Evolutionary conservation across 345 rosid species (phyloP).

Genomic region (sweet orange (Citrus sinensis)): DNA sequence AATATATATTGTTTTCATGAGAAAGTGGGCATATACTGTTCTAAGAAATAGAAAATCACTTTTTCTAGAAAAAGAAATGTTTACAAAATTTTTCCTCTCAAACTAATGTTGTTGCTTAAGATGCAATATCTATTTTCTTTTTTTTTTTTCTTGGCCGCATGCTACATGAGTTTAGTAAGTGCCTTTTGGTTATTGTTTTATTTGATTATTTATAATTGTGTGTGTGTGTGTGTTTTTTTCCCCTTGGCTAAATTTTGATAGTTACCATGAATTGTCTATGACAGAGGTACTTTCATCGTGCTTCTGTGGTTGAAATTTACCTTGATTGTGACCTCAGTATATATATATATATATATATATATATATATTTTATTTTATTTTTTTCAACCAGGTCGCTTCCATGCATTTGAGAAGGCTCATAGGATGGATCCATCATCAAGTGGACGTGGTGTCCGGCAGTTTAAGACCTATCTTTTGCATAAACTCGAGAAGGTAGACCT

Average conservation of each 20-base stretch:
- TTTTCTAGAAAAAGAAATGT: neutral
- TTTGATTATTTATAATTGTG: no score
- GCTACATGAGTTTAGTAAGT: neutral
- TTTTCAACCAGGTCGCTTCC: slow-evolving; percentile 72
- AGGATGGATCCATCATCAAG: slow-evolving; percentile 52
- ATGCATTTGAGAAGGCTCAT: slow-evolving; percentile 90
- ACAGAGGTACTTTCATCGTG: neutral
- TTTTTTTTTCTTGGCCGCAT: neutral
- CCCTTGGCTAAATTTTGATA: neutral
- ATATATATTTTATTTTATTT: neutral
- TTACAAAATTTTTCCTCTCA: neutral
- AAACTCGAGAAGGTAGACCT: slow-evolving; percentile 70
- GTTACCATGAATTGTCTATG: neutral
- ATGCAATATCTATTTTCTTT: neutral
- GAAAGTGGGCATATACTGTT: neutral
- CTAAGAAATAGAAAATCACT: neutral
- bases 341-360: no score
- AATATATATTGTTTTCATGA: neutral
- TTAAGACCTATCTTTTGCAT: slow-evolving; percentile 82
- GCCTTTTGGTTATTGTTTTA: neutral
- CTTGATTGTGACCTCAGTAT: neutral
- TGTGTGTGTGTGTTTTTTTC: neutral
- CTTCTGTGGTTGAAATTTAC: neutral
- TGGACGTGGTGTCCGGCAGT: slow-evolving; percentile 93
- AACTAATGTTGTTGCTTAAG: neutral